Evolutionary conservation across 2,329 filamentous ascomycete genomes (phyloP).

Genomic region (Diaporthe eres): DNA sequence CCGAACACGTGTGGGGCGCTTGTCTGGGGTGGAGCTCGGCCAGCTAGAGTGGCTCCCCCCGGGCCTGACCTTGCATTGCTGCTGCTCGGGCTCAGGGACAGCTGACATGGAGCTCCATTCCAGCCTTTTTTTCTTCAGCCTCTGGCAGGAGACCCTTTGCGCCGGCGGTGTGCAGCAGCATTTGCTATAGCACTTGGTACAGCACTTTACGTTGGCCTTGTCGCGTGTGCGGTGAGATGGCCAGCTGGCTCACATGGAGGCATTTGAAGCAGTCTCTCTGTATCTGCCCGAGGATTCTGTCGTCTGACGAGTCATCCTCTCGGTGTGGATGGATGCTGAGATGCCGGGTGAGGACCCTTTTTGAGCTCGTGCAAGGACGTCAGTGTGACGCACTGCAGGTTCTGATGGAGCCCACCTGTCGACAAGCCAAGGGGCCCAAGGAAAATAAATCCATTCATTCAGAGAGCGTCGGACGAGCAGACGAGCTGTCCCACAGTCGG

Average conservation of each 20-base stretch:
- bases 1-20: slow-evolving; percentile 22
- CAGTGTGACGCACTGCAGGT: slow-evolving; percentile 21
- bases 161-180: slow-evolving; percentile 2
- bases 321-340: background rate
- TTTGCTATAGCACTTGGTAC: background rate
- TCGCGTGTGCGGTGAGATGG: background rate
- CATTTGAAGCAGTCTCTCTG: background rate
- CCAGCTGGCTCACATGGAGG: slow-evolving; percentile 8
- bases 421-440: slow-evolving; percentile 8
- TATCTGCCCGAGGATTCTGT: background rate
- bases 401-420: background rate
- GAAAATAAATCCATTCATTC: slow-evolving; percentile 17
- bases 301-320: background rate
- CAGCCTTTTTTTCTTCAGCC: background rate
- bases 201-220: background rate
- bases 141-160: slow-evolving; percentile 18
- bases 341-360: background rate
- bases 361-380: slow-evolving; percentile 17
- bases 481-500: slow-evolving; percentile 19
- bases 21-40: slow-evolving; percentile 22
- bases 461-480: background rate
- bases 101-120: slow-evolving; percentile 30
- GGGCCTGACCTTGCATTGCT: slow-evolving; percentile 12
- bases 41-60: background rate
- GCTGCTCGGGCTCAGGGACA: slow-evolving; percentile 6